Base-by-base conservation (phyloP, 1,284 basidiomycete genomes). In the Cutaneotrichosporon dermatis region DNA sequence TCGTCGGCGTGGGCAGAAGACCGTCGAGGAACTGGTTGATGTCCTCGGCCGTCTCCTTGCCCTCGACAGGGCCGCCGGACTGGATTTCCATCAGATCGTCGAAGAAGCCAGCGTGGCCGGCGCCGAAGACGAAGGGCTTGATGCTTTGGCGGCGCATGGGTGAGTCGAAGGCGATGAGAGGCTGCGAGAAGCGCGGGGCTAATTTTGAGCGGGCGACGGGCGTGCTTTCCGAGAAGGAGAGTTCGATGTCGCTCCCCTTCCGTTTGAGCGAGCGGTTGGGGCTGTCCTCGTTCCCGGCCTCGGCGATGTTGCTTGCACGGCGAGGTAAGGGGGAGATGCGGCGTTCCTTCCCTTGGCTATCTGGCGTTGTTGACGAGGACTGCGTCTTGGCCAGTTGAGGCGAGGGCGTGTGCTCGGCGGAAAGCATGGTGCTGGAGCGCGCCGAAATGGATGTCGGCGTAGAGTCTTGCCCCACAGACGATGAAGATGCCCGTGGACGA, bases 111-210 rank as follows among this genome's bases (percentile, higher is more conserved):
- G 16, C 53, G 33, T n/a, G 11, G 1, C 15, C 7, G 9, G 34
- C 50, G n/a, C 55, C 48, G 33, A 64, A 64, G 6, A 50, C 44
- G 49, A 61, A 64, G 11, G 57, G 55, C 5, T 36, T 9, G 6
- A 11, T 2, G 43, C 16, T 51, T n/a, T 15, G 53, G 13, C 13
- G 41, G 1, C 48, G 41, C 4, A 40, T 40, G 0, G 63, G 63
- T 11, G 63, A 57, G 49, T 64, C 63, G 16, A 64, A 64, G 1
- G 63, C 60, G 35, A 64, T 61, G 48, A 64, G 63, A 7, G 63
- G 63, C 12, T 55, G 51, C 6, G 54, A 55, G 49, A 59, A 59
- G 33, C 58, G 58, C 25, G 58, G 58, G 8, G 35, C 49, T 4
- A 6, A 7, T 4, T 49, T 36, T 2, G 16, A 7, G 7, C 34